These are phyloP conservation scores for Nakataea oryzae DNA, from an alignment of 2,329 filamentous ascomycete genomes.

Conservation along the genomic window DNA sequence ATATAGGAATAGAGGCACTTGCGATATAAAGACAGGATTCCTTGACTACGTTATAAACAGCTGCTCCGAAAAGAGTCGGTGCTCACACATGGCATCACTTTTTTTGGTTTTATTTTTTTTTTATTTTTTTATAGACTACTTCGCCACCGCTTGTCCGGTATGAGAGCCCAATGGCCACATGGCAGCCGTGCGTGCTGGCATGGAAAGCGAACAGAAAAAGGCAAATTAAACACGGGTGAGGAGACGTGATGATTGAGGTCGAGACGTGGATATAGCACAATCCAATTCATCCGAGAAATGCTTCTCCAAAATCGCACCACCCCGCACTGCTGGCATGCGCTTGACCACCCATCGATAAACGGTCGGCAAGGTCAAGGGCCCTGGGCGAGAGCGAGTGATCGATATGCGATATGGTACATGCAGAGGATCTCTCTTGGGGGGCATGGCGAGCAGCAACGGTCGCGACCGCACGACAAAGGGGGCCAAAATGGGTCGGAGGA, in stretches of 20 bases:
- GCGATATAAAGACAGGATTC: neutral
- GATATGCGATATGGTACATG: neutral
- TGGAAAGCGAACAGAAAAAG: neutral
- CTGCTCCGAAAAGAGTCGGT: neutral
- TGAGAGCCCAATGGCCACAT: neutral
- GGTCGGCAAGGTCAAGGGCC: neutral
- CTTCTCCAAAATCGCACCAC: neutral
- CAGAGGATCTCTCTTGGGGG: neutral
- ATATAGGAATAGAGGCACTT: neutral
- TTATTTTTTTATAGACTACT: too few species aligned
- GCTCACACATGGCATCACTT: neutral
- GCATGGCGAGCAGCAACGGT: neutral
- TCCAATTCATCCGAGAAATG: neutral
- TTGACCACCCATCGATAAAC: neutral
- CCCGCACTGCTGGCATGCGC: neutral
- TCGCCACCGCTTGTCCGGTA: neutral
- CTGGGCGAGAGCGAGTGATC: neutral
- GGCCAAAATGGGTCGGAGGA: neutral
- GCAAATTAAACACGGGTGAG: neutral
- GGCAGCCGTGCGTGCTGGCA: neutral
- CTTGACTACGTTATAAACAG: neutral
- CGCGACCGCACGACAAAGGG: too few species aligned
- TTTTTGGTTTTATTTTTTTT: too few species aligned
- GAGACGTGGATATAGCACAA: neutral
- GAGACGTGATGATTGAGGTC: neutral